Base-by-base conservation (phyloP, 2,329 filamentous ascomycete genomes). In the Claviceps sp. region DNA sequence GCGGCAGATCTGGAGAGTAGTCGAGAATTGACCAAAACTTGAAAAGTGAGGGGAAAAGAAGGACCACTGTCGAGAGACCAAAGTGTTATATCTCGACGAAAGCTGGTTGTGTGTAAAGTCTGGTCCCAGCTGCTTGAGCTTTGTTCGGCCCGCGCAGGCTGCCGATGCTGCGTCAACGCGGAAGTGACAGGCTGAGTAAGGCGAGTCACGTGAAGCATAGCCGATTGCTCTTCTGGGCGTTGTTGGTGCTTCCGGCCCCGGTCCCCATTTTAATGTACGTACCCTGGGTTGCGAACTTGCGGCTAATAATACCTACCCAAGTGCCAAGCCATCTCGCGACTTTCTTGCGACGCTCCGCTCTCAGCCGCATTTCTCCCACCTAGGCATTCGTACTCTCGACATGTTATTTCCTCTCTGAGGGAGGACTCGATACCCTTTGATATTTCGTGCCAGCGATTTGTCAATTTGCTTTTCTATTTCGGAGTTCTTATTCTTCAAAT, bases 1-100 rank as follows among this genome's bases (percentile, higher is more conserved):
- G 58, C 74, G 61, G 55, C 47, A 49, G 47, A 34, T 34, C 37
- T 14, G 2, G 16, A 37, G 6, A 43, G 18, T n/a, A 42, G 30
- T 34, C 47, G 53, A 50, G 47, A 37, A 54, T 26, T 26, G 13
- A 44, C 1, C 11, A n/a, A 30, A 24, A 4, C 18, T 1, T 16
- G 3, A 37, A 37, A 13, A 5, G 2, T 1, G 38, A 38, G 40
- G 34, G 37, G 13, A 49, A 46, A 4, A 34, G 13, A 34, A 18
- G 30, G 26, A 46, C 49, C 41, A 38, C 46, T 14, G 34, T 55
- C 51, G n/a, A 16, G 13, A 45, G 37, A 37, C 24, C 20, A 45
- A 42, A 11, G 18, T 16, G 14, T 16, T 51, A 34, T 20, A 26
- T 22, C 40, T 44, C 40, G 45, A 48, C 48, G 38, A 26, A 41